These are phyloP conservation scores for Neurospora sp. DNA, from an alignment of 495 filamentous ascomycete genomes.

Conservation along the genomic window DNA sequence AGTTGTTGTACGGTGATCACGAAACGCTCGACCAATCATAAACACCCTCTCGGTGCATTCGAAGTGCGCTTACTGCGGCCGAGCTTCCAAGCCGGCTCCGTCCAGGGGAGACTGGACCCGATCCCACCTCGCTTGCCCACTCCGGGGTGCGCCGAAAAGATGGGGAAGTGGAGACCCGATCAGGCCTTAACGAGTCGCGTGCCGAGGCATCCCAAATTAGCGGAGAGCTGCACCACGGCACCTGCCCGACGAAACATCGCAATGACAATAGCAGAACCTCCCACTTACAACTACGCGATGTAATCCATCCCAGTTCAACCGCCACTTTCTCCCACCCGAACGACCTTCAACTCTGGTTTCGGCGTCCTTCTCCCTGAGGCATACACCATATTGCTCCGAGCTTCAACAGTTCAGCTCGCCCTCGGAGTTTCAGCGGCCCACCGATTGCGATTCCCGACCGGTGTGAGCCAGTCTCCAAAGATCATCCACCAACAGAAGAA, in stretches of 20 bases:
- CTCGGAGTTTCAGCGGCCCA: background rate
- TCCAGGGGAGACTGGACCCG: background rate
- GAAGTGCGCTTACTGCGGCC: background rate
- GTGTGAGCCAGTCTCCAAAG: background rate
- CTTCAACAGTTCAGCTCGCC: background rate
- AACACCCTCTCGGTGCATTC: background rate
- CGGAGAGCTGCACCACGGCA: background rate
- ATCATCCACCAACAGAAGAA: background rate
- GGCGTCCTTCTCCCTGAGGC: background rate
- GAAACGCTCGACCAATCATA: background rate
- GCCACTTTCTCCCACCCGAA: background rate
- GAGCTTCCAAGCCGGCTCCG: background rate
- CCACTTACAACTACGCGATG: background rate
- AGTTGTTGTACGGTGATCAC: background rate
- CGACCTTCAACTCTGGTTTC: background rate
- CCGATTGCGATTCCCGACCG: background rate
- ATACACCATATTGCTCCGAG: background rate
- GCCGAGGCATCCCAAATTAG: background rate
- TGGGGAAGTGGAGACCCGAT: background rate
- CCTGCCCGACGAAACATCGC: background rate
- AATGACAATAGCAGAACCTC: background rate
- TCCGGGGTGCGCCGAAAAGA: background rate
- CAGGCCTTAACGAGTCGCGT: background rate
- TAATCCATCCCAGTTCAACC: background rate
- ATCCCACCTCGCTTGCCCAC: background rate